These are phyloP conservation scores for Podospora bellae-mahoneyi DNA, from an alignment of 495 filamentous ascomycete species.

Conservation along the genomic window DNA sequence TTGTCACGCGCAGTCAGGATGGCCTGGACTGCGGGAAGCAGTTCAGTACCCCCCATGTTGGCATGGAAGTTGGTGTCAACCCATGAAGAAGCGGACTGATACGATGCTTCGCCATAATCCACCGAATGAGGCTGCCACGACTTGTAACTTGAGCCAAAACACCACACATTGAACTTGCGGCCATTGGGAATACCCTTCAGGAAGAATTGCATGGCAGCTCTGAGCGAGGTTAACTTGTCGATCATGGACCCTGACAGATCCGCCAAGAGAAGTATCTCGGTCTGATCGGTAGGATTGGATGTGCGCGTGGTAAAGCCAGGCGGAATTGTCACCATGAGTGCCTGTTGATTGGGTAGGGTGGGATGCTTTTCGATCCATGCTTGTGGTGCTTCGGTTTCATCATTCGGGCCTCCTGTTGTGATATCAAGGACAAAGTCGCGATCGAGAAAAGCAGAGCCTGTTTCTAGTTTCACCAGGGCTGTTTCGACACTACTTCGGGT, in stretches of 20 bases:
- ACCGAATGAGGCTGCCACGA: conserved; percentile 16
- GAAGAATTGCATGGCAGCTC: conserved; percentile 23
- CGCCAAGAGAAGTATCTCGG: conserved; percentile 21
- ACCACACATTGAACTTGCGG: conserved; percentile 22
- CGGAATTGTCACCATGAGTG: conserved; percentile 21
- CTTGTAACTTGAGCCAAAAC: conserved; percentile 16
- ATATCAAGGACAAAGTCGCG: conserved; percentile 24
- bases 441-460: conserved; percentile 13
- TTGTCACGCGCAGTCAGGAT: conserved; percentile 12
- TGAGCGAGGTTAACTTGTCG: conserved; percentile 16
- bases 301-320: conserved; percentile 3
- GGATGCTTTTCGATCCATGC: conserved; percentile 22
- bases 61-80: conserved; percentile 4
- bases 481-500: conserved; percentile 7
- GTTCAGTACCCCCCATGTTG: conserved; percentile 21
- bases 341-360: conserved; percentile 10
- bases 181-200: conserved; percentile 18
- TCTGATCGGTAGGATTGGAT: not conserved
- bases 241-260: conserved; percentile 22
- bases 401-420: not conserved
- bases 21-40: conserved; percentile 18
- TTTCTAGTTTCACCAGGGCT: conserved; percentile 6
- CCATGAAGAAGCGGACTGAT: conserved; percentile 8
- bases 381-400: conserved; percentile 10
- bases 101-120: conserved; percentile 11